Evolutionary conservation across 2,329 filamentous ascomycete species (phyloP).

Genomic region (Trichoderma sp.): DNA sequence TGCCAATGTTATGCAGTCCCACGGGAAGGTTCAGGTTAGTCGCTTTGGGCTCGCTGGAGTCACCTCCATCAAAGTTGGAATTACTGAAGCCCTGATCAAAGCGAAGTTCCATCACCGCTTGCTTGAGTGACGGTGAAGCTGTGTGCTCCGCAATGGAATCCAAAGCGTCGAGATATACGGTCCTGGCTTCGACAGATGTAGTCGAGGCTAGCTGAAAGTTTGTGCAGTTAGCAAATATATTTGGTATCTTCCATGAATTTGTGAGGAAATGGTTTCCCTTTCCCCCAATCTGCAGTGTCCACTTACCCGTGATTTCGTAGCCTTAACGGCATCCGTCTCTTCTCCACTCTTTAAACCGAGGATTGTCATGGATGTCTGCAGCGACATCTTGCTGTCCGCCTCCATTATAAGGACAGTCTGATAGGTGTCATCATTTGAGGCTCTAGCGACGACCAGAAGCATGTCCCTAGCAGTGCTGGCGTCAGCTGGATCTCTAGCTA

Average conservation of each 20-base stretch:
- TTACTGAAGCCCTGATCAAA: constrained; percentile 19
- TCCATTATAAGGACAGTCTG: constrained; percentile 35
- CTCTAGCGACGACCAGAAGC: constrained; percentile 35
- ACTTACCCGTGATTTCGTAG: constrained; percentile 31
- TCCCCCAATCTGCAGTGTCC: background rate
- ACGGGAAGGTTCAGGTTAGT: constrained; percentile 63
- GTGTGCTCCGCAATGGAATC: constrained; percentile 35
- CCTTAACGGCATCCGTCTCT: constrained; percentile 23
- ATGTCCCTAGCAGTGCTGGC: constrained; percentile 33
- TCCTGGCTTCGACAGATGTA: constrained; percentile 30
- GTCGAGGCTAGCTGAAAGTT: constrained; percentile 27
- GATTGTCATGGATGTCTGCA: constrained; percentile 33
- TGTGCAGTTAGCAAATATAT: background rate
- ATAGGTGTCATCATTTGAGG: constrained; percentile 35
- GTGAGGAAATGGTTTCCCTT: background rate
- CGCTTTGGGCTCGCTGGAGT: constrained; percentile 3
- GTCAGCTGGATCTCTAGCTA: constrained; percentile 32
- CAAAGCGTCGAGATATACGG: constrained; percentile 35
- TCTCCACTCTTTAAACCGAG: constrained; percentile 25
- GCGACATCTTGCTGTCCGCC: constrained; percentile 35
- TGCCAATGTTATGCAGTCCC: constrained; percentile 88
- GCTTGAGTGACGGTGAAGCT: constrained; percentile 25
- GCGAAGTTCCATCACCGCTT: constrained; percentile 28
- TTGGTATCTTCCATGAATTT: background rate
- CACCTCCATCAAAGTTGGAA: background rate